Percentiles rank a stretch among this genome's conserved stretches.
These are phyloP conservation scores for Verruconis gallopava DNA, from an alignment of 2,329 filamentous ascomycete species.

Conservation along the genomic window DNA sequence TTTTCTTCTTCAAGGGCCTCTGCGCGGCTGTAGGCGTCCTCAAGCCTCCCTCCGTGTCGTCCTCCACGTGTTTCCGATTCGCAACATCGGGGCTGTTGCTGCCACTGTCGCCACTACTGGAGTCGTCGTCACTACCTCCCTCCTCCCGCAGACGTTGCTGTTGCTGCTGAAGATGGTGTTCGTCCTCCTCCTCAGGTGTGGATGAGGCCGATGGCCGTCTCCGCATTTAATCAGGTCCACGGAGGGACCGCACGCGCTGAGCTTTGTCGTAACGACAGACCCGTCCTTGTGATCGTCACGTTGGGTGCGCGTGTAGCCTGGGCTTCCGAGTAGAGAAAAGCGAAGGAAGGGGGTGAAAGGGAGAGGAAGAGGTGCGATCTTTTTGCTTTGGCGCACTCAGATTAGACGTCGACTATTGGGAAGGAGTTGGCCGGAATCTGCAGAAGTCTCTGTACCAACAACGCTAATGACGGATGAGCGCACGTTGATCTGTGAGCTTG, in stretches of 20 bases:
- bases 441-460: too few relatives aligned
- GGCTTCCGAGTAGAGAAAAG: too few relatives aligned
- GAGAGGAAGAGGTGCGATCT: too few relatives aligned
- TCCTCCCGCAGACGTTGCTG: neutral
- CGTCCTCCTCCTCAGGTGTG: slow-evolving; percentile 26
- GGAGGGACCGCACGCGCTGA: slow-evolving; percentile 1
- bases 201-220: slow-evolving; percentile 27
- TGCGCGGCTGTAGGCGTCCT: slow-evolving; percentile 1
- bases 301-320: too few relatives aligned
- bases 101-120: slow-evolving; percentile 1
- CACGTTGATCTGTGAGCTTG: too few relatives aligned
- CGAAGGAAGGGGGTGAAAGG: too few relatives aligned
- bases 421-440: too few relatives aligned
- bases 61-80: neutral
- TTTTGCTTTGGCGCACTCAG: too few relatives aligned
- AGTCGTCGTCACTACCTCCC: neutral
- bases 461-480: too few relatives aligned
- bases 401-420: too few relatives aligned
- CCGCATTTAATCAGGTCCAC: slow-evolving; percentile 22
- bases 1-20: neutral
- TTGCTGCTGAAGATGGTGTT: slow-evolving; percentile 9
- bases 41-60: slow-evolving; percentile 6
- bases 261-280: neutral
- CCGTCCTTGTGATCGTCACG: too few relatives aligned
- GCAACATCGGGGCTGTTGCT: slow-evolving; percentile 3